Evolutionary conservation across 169 alveolate genomes (phyloP).

Genomic region (Plasmodium yoelii): DNA sequence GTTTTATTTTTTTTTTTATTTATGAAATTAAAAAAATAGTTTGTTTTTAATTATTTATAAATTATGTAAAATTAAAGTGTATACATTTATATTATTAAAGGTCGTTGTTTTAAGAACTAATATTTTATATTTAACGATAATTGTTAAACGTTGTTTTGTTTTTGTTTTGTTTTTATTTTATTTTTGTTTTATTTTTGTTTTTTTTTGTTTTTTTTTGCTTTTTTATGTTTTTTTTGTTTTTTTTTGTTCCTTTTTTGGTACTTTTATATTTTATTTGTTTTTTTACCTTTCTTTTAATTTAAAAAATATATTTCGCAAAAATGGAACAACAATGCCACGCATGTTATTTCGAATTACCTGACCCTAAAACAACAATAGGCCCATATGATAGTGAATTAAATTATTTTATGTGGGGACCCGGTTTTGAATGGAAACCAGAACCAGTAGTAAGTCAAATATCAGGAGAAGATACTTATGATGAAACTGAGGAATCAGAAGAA

Average conservation of each 20-base stretch:
- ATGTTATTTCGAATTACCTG: conserved; percentile 81
- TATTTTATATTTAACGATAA: conserved; percentile 1
- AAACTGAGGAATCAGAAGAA: conserved; percentile 74
- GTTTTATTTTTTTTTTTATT: conserved; percentile 9
- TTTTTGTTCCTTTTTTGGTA: not conserved
- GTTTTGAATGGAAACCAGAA: conserved; percentile 84
- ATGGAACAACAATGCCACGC: conserved; percentile 81
- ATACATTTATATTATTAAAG: conserved; percentile 7
- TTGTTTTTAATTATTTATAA: conserved; percentile 18
- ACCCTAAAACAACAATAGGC: conserved; percentile 79
- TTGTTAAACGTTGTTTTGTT: not conserved
- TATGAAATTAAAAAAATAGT: conserved; percentile 18
- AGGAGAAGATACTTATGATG: conserved; percentile 72
- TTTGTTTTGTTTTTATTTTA: conserved; percentile 14
- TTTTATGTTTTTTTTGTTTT: not conserved
- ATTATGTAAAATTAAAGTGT: conserved; percentile 11
- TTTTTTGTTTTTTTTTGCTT: not conserved
- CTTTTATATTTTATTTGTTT: not conserved
- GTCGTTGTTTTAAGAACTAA: not conserved
- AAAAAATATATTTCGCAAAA: conserved; percentile 25
- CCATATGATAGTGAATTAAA: conserved; percentile 82
- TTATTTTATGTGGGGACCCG: conserved; percentile 86
- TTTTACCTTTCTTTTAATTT: not conserved
- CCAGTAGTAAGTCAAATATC: conserved; percentile 54
- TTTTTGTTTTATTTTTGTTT: not conserved